These are phyloP conservation scores for Geosmithia morbida DNA, from an alignment of 2,329 filamentous ascomycete genomes.

Conservation along the genomic window DNA sequence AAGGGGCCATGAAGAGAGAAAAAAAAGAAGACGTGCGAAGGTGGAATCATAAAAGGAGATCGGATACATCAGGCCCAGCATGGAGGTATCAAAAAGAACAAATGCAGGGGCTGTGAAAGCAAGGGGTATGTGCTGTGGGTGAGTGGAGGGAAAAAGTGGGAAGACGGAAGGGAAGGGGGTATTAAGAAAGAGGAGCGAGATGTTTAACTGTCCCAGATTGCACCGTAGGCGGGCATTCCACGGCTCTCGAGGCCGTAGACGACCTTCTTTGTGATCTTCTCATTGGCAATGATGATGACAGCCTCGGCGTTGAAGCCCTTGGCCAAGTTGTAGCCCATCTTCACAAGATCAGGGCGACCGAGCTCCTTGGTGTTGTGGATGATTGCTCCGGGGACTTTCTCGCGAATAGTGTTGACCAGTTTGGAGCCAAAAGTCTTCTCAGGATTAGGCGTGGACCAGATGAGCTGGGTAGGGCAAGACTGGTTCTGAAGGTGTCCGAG, in stretches of 20 bases:
- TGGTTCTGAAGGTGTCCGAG: constrained; percentile 41
- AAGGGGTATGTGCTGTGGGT: too few relatives aligned
- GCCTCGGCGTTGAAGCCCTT: constrained; percentile 48
- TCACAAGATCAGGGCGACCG: constrained; percentile 43
- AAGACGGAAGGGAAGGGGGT: not conserved
- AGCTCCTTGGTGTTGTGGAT: constrained; percentile 50
- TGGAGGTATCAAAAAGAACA: not conserved
- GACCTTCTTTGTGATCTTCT: constrained; percentile 49
- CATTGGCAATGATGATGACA: constrained; percentile 61
- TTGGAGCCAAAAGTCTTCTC: constrained; percentile 44
- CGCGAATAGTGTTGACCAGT: constrained; percentile 39
- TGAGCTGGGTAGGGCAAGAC: constrained; percentile 39
- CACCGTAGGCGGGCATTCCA: constrained; percentile 54
- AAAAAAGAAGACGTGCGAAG: not conserved
- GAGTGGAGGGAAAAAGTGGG: not conserved
- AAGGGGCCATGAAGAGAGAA: not conserved
- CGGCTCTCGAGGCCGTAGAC: constrained; percentile 54
- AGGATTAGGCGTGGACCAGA: constrained; percentile 55
- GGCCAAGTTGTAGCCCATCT: constrained; percentile 35
- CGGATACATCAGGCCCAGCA: not conserved
- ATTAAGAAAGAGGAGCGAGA: not conserved
- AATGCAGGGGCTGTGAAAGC: not conserved
- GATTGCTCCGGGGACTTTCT: constrained; percentile 45
- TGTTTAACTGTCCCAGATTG: constrained; percentile 49
- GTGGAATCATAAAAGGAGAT: not conserved